phyloP scores from a whole-genome alignment of 768 basidiomycete genomes.

The Pleurotus eryngii region DNA sequence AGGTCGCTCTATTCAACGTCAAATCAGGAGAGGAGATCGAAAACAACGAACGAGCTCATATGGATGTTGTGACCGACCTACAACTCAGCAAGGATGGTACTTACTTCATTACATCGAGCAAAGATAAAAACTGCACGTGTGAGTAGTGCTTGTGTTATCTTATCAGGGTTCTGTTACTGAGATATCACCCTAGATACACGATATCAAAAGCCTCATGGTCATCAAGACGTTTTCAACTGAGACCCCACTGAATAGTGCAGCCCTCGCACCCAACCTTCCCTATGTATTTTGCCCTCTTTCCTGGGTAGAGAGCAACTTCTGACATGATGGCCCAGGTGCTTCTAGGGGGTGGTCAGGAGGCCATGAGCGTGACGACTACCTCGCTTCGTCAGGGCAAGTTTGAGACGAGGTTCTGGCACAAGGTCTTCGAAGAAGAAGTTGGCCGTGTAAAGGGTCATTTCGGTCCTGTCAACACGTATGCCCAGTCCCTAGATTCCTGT shows the following conservation, averaged over 20 bases:
- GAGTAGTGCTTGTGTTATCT: conserved; percentile 20
- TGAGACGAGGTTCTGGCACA: conserved; percentile 98
- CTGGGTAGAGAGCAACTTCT: background rate
- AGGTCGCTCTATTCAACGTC: conserved; percentile 87
- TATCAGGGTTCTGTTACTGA: background rate
- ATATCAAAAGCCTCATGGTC: conserved; percentile 81
- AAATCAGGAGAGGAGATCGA: conserved; percentile 80
- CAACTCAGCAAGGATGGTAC: conserved; percentile 87
- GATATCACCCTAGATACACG: conserved; percentile 59
- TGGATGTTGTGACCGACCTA: conserved; percentile 85
- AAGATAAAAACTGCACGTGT: conserved; percentile 97
- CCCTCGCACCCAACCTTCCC: conserved; percentile 78
- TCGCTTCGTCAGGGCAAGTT: conserved; percentile 94
- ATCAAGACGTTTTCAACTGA: conserved; percentile 94
- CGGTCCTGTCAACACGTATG: conserved; percentile 93
- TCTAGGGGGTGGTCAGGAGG: conserved; percentile 96
- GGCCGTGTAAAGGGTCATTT: conserved; percentile 98
- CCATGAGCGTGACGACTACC: conserved; percentile 95
- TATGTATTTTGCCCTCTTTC: conserved; percentile 50
- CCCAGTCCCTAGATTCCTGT: conserved; percentile 15
- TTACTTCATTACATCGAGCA: conserved; percentile 95
- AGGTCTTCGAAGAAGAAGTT: conserved; percentile 93
- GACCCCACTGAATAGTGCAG: conserved; percentile 93
- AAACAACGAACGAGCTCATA: conserved; percentile 85
- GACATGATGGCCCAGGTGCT: conserved; percentile 53